Conservation (phyloP, 768 basidiomycete species). For the Pleurotus cornucopiae region DNA sequence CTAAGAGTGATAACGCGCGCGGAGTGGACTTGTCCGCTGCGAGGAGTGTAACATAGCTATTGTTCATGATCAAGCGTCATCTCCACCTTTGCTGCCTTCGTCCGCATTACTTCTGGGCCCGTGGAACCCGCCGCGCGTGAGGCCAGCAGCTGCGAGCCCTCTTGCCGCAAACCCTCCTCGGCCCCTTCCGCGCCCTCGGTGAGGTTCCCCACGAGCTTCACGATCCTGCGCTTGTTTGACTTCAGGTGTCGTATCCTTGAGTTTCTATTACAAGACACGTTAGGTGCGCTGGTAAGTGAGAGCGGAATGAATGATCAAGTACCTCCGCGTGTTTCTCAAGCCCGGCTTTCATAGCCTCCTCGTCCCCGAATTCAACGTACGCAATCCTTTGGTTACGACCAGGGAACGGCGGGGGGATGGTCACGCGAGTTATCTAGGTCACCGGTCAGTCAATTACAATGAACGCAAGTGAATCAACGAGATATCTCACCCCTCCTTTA, state of each 20-base stretch:
- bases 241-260: constrained; percentile 62
- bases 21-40: too few species aligned
- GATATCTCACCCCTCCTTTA: constrained; percentile 51
- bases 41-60: too few species aligned
- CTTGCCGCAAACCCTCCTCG: constrained; percentile 59
- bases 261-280: constrained; percentile 42
- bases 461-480: constrained; percentile 11
- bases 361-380: constrained; percentile 89
- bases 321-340: constrained; percentile 70
- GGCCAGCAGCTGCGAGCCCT: constrained; percentile 66
- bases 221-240: constrained; percentile 70
- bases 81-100: constrained; percentile 7
- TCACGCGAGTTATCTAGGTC: constrained; percentile 62
- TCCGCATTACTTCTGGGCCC: constrained; percentile 1
- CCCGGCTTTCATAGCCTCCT: constrained; percentile 79
- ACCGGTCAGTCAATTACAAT: constrained; percentile 1
- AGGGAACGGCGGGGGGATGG: constrained; percentile 44
- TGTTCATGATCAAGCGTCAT: neutral
- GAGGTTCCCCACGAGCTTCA: constrained; percentile 38
- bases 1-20: too few species aligned
- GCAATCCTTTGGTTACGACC: constrained; percentile 59
- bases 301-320: constrained; percentile 26
- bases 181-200: constrained; percentile 49
- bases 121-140: constrained; percentile 30
- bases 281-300: neutral